phyloP scores from a whole-genome alignment of 225 moss, liverwort and hornwort species.

The Lunularia cruciata region DNA sequence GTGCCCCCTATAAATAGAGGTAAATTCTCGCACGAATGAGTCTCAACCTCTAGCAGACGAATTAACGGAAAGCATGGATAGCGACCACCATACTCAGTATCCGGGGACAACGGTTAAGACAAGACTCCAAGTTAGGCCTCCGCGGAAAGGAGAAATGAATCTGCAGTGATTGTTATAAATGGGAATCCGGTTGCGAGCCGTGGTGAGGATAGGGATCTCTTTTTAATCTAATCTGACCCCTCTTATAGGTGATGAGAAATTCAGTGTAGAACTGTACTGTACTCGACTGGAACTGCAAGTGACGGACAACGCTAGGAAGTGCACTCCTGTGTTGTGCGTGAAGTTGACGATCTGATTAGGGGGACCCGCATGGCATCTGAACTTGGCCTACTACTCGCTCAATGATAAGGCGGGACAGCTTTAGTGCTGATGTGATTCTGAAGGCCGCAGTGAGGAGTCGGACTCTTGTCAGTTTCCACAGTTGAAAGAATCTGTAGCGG shows the following conservation, averaged over 20 bases:
- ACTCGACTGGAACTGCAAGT: too few species aligned
- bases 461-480: constrained; percentile 9
- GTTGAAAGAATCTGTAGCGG: constrained; percentile 7
- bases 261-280: too few species aligned
- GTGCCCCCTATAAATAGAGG: background rate
- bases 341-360: background rate
- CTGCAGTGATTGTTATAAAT: too few species aligned
- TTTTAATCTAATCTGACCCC: too few species aligned
- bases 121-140: background rate
- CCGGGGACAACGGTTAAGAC: background rate
- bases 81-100: background rate
- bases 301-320: too few species aligned
- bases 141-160: too few species aligned
- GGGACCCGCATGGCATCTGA: background rate
- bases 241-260: too few species aligned
- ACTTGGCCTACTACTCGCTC: background rate
- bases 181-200: too few species aligned
- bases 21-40: background rate
- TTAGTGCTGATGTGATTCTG: background rate
- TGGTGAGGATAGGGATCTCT: too few species aligned
- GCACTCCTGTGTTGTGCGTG: too few species aligned
- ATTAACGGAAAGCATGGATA: background rate
- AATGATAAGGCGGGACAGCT: constrained; percentile 5
- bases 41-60: background rate
- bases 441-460: background rate